Base-by-base conservation (phyloP, 805 yeast species). In the Monosporozyma aquatica region DNA sequence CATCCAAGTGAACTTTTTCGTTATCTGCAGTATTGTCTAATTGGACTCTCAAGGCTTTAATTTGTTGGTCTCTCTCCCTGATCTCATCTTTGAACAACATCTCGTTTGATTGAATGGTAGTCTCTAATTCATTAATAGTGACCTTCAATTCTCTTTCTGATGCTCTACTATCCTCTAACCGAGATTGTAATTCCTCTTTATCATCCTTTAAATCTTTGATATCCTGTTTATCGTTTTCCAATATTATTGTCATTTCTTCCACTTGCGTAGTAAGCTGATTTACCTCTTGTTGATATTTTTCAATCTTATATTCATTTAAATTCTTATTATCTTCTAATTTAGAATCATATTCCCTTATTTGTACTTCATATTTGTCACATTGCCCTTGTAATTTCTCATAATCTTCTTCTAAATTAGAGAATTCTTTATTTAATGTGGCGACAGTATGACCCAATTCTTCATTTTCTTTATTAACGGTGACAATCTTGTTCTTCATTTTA, bases 371-470 rank as follows among this genome's bases (percentile, higher is more conserved):
- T 45, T 65, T 63, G 4, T 74, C 76, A 52, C 82, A 76, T 50
- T 79, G 83, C 23, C 57, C 59, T 47, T 76, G 78, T 46, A 79
- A 53, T 24, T 68, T 48, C 43, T 66, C 66, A 41, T 70, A 61
- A 44, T 82, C 87, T 24, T 62, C 63, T 47, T 77, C 80, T 45
- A 80, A 53, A 38, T 70, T 55, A 22, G 64, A 59, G 42, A 69
- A 59, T 47, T 74, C 78, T 26, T 59, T 58, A 49, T 66, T 70
- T 30, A 73, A 50, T 4, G 65, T 49, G 2, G 53, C 52, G 1
- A 69, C 48, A 0, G 69, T 55, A 20, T 53, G 54, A n/a, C 55
- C 57, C 5, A 62, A 42, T 29, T 64, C 64, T 20, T 59, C 52
- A 26, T 56, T 61, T 42, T 63, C 72, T 34, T 53, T 58, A 29